Evolutionary conservation across 106 monocot species (phyloP), one percentile per base, ranked within the genome.

Genomic region (Dendrobium nobile): DNA sequence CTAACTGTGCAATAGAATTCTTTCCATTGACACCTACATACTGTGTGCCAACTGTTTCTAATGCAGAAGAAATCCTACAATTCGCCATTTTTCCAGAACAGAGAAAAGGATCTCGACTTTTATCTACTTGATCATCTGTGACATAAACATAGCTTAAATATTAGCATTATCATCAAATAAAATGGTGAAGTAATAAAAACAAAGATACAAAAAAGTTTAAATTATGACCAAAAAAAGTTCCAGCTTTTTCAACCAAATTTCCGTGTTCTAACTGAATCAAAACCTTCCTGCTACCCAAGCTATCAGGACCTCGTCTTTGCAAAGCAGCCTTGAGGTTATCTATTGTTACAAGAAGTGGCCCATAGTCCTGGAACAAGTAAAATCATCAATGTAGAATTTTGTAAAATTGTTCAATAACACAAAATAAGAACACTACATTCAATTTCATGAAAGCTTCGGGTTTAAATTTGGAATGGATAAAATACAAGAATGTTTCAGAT

Each of bases 261-360:
- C 6, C 56, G 22, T 45, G 54, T 37, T 84, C 77, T 28, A 75
- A 59, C 31, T 54, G 73, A 45, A 89, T 79, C 22, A 79, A 67
- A 79, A 89, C 44, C 75, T 82, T 89, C 55, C 72, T 83, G 9
- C 37, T 75, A 44, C 87, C 82, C 15, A 92, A 67, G 59, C 56
- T 75, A 78, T 92, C 89, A 42, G 92, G 92, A 65, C 92, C 92
- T 84, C 92, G 85, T 84, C 92, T 85, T 28, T 17, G 81, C 75
- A 92, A 73, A 82, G 84, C 75, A 37, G 82, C 70, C 84, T 82
- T 87, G 18, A 92, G 87, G 58, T 89, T 78, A 70, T 84, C 85
- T 72, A 89, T 24, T 6, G 43, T 74, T 77, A 81, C 41, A 65
- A 78, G 45, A 55, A 43, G 48, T 72, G 41, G 26, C 58, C 79